Evolutionary conservation across 2,329 filamentous ascomycete genomes (phyloP), one percentile per base, ranked within the genome.

Genomic region (Botrytis sinoallii): DNA sequence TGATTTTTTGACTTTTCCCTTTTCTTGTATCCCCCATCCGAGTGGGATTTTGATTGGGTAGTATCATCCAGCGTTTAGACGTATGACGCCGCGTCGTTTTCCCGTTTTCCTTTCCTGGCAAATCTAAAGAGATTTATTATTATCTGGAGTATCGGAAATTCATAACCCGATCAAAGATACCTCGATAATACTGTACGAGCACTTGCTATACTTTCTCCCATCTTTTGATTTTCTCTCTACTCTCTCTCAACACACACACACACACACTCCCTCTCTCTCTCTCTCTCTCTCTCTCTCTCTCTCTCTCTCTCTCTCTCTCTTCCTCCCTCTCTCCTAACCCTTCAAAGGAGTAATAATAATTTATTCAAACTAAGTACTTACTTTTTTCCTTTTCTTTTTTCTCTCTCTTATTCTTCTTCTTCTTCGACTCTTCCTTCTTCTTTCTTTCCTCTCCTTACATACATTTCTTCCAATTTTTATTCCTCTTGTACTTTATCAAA

Each of bases 61-160:
- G 42, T n/a, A 38, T 35, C 32, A 14, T 25, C 16, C 64, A 66
- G 64, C 64, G 64, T 66, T 66, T 66, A 66, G 38, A 64, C 61
- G 38, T 66, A 66, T 66, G 52, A 57, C 32, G 64, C 64, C 44
- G 64, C 44, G 44, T 40, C 61, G 61, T 42, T 44, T 63, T 64
- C 22, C 61, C 61, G 60, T 63, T 63, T 63, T 64, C 38, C 61
- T 64, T 63, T 63, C 61, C 60, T n/a, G 35, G 60, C 60, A 18
- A n/a, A 63, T 63, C 60, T 44, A 22, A n/a, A n/a, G n/a, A 42
- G n/a, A 63, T 40, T 38, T 63, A n/a, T 55, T n/a, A 55, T 55
- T 55, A 16, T 55, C 48, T 55, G 25, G 14, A 63, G 29, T 29
- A 29, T 64, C 61, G 61, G n/a, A 64, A 42, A 61, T 40, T 64